Percentiles rank a stretch among this genome's conserved stretches.
These are phyloP conservation scores for Diplosphaera chodatii DNA, from an alignment of 139 green algal genomes.

Conservation along the genomic window DNA sequence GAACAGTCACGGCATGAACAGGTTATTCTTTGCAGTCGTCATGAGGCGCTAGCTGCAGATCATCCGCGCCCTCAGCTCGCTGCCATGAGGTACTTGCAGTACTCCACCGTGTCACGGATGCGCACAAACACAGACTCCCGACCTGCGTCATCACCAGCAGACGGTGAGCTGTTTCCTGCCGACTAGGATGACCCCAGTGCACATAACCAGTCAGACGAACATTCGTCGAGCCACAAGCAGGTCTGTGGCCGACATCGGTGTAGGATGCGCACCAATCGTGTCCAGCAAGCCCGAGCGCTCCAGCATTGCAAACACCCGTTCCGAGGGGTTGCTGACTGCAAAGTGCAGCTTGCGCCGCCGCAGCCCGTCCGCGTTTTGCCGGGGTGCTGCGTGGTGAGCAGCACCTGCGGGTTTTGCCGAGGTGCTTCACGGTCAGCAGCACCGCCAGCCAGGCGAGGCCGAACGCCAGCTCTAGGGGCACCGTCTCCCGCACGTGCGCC, in stretches of 20 bases:
- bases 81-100: background rate
- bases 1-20: no score
- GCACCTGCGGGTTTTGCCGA: conserved; percentile 1
- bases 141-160: no score
- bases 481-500: background rate
- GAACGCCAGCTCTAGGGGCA: conserved; percentile 10
- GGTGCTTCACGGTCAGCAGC: conserved; percentile 10
- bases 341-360: background rate
- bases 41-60: no score
- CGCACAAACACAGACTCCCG: background rate
- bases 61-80: no score
- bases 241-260: no score
- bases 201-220: no score
- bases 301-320: background rate
- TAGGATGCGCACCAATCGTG: background rate
- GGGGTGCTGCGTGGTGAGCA: no score
- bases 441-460: conserved; percentile 13
- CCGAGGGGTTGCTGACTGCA: background rate
- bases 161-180: no score
- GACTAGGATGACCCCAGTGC: no score
- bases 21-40: no score
- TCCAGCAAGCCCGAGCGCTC: background rate
- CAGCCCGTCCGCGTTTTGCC: background rate
- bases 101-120: background rate
- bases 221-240: no score